Evolutionary conservation across 306 rosid species (phyloP), one percentile per base, ranked within the genome.

Genomic region (Mucuna pruriens): DNA sequence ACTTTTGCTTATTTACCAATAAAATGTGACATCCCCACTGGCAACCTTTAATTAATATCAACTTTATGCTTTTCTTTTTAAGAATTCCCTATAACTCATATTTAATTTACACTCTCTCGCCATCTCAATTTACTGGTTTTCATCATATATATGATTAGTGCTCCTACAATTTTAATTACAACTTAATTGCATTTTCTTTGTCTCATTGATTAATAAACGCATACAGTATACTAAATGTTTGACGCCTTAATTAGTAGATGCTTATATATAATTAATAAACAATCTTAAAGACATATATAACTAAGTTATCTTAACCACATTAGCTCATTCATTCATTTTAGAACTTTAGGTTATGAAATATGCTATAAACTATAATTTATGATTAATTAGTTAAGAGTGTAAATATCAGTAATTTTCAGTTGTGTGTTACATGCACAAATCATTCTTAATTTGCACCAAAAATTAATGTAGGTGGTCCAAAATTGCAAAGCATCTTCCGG

Each of bases 401-500:
- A n/a, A n/a, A n/a, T n/a, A n/a, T n/a, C 31, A 29, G 31, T 29
- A 29, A 36, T 36, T 36, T 36, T 36, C 40, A 36, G 31, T 29
- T 29, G 3, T 29, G 31, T 29, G 31, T 3, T 3, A 29, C 31
- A n/a, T 80, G 60, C 31, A 60, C 66, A 40, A 49, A 67, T 7
- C 54, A 29, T 79, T n/a, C 26, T 5, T n/a, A n/a, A n/a, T n/a
- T 48, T 40, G 69, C 39, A 71, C 40, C n/a, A n/a, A n/a, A n/a
- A n/a, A n/a, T n/a, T 25, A 51, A 42, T 52, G 62, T 76, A 93
- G 99, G 98, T 95, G 99, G 99, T 93, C 99, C 64, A 95, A 91
- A 88, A 93, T 95, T 26, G 99, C 99, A 11, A 95, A 92, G 85
- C 97, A 95, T 74, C 87, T 95, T 5, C 99, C 99, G 0, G 99